These are phyloP conservation scores for Erodium maritimum DNA, from an alignment of 345 rosid genomes.

Conservation along the genomic window DNA sequence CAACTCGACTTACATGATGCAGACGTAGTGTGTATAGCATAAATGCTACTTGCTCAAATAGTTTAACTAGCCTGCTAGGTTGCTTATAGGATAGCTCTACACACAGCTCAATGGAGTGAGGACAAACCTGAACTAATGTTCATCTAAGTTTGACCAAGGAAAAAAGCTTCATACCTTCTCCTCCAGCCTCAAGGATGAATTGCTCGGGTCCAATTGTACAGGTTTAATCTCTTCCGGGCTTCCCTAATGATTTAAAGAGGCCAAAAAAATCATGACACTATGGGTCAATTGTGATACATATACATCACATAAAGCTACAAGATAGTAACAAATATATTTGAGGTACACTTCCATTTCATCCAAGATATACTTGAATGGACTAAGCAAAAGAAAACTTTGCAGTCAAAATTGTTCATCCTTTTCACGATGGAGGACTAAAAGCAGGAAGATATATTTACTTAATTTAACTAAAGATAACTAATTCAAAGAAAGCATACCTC, in stretches of 20 bases:
- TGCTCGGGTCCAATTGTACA: slow-evolving; percentile 13
- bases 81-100: background rate
- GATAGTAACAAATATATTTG: slow-evolving; percentile 1
- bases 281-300: slow-evolving; percentile 1
- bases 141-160: background rate
- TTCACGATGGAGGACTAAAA: no score
- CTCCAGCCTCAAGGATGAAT: slow-evolving; percentile 14
- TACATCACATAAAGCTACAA: slow-evolving; percentile 1
- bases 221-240: slow-evolving; percentile 34
- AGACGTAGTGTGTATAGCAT: background rate
- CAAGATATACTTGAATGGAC: no score
- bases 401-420: no score
- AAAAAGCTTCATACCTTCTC: slow-evolving; percentile 20
- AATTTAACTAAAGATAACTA: background rate
- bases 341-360: background rate
- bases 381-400: no score
- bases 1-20: background rate
- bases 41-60: background rate
- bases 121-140: no score
- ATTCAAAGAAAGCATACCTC: slow-evolving; percentile 23
- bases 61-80: background rate
- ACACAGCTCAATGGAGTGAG: background rate
- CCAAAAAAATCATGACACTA: slow-evolving; percentile 6
- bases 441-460: background rate
- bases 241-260: slow-evolving; percentile 20